Evolutionary conservation across 768 basidiomycete species (phyloP).

Genomic region (Symmetrospora coprosmae): DNA sequence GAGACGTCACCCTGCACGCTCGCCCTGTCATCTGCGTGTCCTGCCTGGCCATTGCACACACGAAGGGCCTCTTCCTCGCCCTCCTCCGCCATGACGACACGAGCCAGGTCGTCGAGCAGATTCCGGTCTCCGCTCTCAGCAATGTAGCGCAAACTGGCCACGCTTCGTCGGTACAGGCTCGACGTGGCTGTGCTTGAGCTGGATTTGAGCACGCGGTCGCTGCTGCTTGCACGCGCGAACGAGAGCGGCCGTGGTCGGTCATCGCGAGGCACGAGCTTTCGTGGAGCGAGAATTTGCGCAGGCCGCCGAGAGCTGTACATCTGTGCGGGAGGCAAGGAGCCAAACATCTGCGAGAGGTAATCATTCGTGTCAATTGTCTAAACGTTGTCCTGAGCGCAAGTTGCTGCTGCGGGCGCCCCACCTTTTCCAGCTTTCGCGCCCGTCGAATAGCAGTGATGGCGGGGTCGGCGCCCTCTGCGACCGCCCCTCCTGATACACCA

Average conservation of each 20-base stretch:
- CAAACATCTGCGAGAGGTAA: too few relatives aligned
- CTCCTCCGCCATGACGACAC: conserved; percentile 5
- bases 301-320: conserved; percentile 7
- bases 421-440: conserved; percentile 11
- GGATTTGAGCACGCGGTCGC: too few relatives aligned
- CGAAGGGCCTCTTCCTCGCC: too few relatives aligned
- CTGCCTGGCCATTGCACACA: too few relatives aligned
- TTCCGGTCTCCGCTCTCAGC: conserved; percentile 1
- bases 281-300: background rate
- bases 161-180: background rate
- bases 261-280: background rate
- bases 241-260: too few relatives aligned
- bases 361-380: too few relatives aligned
- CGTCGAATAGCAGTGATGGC: conserved; percentile 2
- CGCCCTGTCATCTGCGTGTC: too few relatives aligned
- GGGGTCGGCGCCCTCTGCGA: background rate
- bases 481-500: background rate
- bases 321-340: conserved; percentile 5
- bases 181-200: too few relatives aligned
- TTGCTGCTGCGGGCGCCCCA: too few relatives aligned
- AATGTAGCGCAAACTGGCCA: background rate
- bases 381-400: background rate
- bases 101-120: background rate
- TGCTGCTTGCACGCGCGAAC: too few relatives aligned
- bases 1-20: too few relatives aligned